Evolutionary conservation across 2,329 filamentous ascomycete genomes (phyloP).

Genomic region (Eutypella sp.): DNA sequence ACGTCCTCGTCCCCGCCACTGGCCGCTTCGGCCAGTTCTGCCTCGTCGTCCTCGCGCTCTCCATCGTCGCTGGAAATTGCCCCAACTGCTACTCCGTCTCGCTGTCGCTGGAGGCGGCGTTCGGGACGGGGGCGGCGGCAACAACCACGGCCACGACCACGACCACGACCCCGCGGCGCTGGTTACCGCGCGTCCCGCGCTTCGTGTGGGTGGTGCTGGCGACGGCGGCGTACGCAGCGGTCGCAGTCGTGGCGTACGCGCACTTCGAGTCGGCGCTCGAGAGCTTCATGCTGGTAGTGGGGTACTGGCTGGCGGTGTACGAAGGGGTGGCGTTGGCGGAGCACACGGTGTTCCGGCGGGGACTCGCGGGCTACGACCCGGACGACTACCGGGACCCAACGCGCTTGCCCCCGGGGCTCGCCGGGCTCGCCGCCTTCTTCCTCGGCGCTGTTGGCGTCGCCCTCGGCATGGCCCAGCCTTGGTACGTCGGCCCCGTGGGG

Average conservation of each 20-base stretch:
- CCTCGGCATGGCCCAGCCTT: conserved; percentile 64
- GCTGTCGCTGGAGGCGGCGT: conserved; percentile 64
- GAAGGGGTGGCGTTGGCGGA: conserved; percentile 60
- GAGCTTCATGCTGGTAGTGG: conserved; percentile 66
- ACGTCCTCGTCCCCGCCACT: conserved; percentile 57
- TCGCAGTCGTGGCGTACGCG: conserved; percentile 64
- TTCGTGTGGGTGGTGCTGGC: conserved; percentile 62
- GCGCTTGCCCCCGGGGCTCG: conserved; percentile 58
- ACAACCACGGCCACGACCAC: background rate
- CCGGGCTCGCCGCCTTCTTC: conserved; percentile 58
- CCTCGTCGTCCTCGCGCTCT: conserved; percentile 59
- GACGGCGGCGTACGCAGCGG: conserved; percentile 60
- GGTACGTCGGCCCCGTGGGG: conserved; percentile 65
- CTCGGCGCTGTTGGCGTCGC: conserved; percentile 62
- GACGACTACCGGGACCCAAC: conserved; percentile 52
- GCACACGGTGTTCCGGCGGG: conserved; percentile 63
- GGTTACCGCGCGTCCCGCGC: conserved; percentile 50
- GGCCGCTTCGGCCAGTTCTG: conserved; percentile 71
- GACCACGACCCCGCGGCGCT: conserved; percentile 31
- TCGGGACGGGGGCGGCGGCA: conserved; percentile 28
- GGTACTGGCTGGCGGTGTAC: conserved; percentile 74
- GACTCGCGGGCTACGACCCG: conserved; percentile 54
- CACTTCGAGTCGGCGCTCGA: conserved; percentile 61
- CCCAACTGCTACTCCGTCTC: conserved; percentile 69
- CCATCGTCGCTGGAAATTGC: conserved; percentile 66